These are phyloP conservation scores for Septoria petroselini DNA, from an alignment of 2,329 filamentous ascomycete genomes.

Conservation along the genomic window DNA sequence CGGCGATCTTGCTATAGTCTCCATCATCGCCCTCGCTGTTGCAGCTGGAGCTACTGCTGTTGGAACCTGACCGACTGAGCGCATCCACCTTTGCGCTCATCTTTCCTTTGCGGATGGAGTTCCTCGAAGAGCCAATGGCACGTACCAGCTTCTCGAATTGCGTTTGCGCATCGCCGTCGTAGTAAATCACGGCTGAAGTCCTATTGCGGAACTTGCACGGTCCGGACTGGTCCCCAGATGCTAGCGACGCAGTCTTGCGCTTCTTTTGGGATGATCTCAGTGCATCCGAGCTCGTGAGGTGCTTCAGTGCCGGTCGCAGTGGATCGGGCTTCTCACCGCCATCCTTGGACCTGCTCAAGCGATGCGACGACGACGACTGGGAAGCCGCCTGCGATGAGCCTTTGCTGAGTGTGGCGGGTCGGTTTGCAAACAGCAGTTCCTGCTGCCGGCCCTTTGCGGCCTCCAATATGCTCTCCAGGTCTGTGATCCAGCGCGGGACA, in stretches of 20 bases:
- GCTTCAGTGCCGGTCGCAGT: slow-evolving; percentile 26
- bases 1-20: slow-evolving; percentile 30
- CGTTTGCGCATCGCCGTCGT: slow-evolving; percentile 81
- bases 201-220: slow-evolving; percentile 63
- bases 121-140: slow-evolving; percentile 74
- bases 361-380: slow-evolving; percentile 31
- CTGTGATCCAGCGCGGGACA: slow-evolving; percentile 36
- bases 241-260: slow-evolving; percentile 45
- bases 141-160: slow-evolving; percentile 80
- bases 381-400: slow-evolving; percentile 12
- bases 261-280: slow-evolving; percentile 38
- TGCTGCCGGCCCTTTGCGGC: slow-evolving; percentile 29
- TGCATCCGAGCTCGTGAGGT: slow-evolving; percentile 32
- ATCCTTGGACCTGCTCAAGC: slow-evolving; percentile 20
- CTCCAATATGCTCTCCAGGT: slow-evolving; percentile 33
- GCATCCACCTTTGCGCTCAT: slow-evolving; percentile 70
- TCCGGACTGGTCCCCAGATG: slow-evolving; percentile 41
- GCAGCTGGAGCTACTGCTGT: slow-evolving; percentile 34
- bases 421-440: slow-evolving; percentile 29
- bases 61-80: slow-evolving; percentile 40
- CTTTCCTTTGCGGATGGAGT: slow-evolving; percentile 81
- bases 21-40: slow-evolving; percentile 40
- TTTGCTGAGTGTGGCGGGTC: slow-evolving; percentile 17
- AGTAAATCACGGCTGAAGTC: slow-evolving; percentile 82
- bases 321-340: neutral